A percentile compares a stretch with the other conserved stretches of the same genome.
These are phyloP conservation scores for Arctostaphylos glauca DNA, from an alignment of 148 eudicot species.

Conservation along the genomic window DNA sequence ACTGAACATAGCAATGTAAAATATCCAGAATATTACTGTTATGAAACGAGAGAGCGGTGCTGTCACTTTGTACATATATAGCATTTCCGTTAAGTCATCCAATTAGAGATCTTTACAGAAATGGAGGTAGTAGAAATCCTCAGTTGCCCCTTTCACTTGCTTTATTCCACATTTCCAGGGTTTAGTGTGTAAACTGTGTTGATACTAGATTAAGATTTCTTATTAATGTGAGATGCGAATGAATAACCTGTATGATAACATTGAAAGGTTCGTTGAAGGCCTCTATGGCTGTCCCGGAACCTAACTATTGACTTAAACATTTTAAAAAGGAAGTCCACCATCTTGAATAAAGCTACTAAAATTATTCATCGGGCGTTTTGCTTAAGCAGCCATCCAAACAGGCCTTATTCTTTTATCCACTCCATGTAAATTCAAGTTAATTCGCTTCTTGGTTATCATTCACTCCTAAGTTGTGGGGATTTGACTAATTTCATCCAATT, in stretches of 20 bases:
- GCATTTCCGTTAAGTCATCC: neutral
- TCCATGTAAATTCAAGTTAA: neutral
- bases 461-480: slow-evolving; percentile 51
- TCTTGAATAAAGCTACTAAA: neutral
- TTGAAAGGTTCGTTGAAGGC: neutral
- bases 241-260: neutral
- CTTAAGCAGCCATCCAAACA: neutral
- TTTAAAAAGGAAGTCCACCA: neutral
- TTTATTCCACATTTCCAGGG: neutral
- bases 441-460: slow-evolving; percentile 37
- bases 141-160: neutral
- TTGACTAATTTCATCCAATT: slow-evolving; percentile 69
- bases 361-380: neutral
- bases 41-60: neutral
- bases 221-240: neutral
- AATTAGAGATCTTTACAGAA: neutral
- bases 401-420: neutral
- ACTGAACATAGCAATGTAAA: neutral
- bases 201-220: neutral
- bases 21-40: neutral
- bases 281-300: neutral
- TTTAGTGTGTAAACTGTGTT: neutral
- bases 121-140: neutral
- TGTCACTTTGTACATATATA: neutral
- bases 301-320: neutral